Base-by-base conservation (phyloP, 75 land plant genomes). In the Pinus tabuliformis region DNA sequence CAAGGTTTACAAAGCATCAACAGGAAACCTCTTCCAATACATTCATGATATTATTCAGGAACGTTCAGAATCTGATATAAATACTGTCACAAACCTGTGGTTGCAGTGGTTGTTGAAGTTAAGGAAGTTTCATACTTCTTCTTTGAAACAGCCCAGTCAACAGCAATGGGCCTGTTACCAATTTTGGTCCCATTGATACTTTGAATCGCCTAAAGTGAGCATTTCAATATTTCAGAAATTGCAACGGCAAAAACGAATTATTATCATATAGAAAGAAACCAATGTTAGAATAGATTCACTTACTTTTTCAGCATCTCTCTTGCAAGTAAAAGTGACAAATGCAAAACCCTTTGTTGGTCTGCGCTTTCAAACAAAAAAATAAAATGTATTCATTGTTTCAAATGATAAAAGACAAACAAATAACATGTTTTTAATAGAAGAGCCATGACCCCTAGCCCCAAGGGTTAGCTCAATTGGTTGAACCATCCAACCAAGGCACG, bases 121-220 rank as follows among this genome's bases (percentile, higher is more conserved):
- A 78, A 24, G 62, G 81, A 85, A 82, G 71, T 72, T 62, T 85
- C 81, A 80, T 89, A 97, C 37, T 81, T 59, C 68, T 83, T 91
- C 81, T 93, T 95, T 58, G 90, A 84, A 79, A 97, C 86, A 70
- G 98, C 93, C 99, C 99, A 97, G 58, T 97, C 99, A 78, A 97
- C 99, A 76, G 99, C 99, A 49, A 97, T 78, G 6, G 94, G 75
- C 76, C 99, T 91, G 70, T 91, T 88, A 39, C 85, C 78, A 81
- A 97, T 71, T 17, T 68, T 71, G 80, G 82, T 82, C 57, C 98
- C 99, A 85, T 97, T 97, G 58, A 92, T 76, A 57, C 73, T 88
- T 70, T 77, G 75, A 36, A 97, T 97, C 3, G 99, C 99, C 99
- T 97, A 83, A 1, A 76, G 57, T 64, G 22, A 79, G 20, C 72